A percentile compares a stretch with the other conserved stretches of the same genome.
Conservation (phyloP, 1,139 yeast species). For the Nakaseomyces nivariensis region DNA sequence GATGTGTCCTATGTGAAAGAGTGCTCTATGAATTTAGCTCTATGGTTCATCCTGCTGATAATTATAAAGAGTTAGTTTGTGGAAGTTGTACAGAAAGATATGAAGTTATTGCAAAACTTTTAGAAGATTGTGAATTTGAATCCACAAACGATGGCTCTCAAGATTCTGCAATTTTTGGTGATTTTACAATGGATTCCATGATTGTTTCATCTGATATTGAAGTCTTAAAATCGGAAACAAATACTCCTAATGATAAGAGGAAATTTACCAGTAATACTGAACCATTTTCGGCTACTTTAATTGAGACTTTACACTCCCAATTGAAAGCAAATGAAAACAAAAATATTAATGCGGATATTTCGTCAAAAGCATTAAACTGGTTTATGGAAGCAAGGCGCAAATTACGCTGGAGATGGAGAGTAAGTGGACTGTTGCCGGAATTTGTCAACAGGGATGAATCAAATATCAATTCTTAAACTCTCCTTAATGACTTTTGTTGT, state of each 20-base stretch:
- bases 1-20: constrained; percentile 57
- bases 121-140: constrained; percentile 30
- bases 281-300: constrained; percentile 27
- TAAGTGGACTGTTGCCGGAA: constrained; percentile 32
- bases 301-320: constrained; percentile 26
- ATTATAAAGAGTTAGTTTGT: constrained; percentile 49
- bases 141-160: constrained; percentile 17
- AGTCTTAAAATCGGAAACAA: neutral
- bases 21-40: constrained; percentile 58
- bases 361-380: constrained; percentile 20
- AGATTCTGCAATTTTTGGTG: constrained; percentile 8
- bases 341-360: constrained; percentile 4
- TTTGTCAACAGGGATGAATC: constrained; percentile 6
- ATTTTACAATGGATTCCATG: constrained; percentile 6
- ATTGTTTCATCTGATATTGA: constrained; percentile 9
- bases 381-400: constrained; percentile 30
- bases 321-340: constrained; percentile 6
- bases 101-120: constrained; percentile 39
- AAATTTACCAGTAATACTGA: constrained; percentile 8
- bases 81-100: constrained; percentile 51
- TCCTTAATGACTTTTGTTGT: neutral
- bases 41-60: constrained; percentile 25
- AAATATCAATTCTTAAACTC: neutral
- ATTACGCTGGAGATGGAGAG: constrained; percentile 40
- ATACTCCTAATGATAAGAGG: constrained; percentile 5